Conservation (phyloP, 1,139 yeast species). For the Pichia sp. region DNA sequence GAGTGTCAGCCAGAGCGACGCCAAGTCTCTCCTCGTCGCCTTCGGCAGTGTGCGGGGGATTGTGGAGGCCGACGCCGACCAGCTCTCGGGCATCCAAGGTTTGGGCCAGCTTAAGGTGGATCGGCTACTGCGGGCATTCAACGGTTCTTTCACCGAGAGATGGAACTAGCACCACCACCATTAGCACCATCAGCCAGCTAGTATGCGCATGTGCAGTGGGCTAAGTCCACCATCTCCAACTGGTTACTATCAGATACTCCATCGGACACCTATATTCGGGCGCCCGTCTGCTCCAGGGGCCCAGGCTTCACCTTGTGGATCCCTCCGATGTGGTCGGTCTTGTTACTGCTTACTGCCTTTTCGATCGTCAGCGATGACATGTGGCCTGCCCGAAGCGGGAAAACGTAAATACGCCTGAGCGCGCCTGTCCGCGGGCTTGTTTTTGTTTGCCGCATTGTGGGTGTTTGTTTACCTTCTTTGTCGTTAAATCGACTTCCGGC, state of each 20-base stretch:
- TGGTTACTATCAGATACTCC: background rate
- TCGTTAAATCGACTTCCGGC: background rate
- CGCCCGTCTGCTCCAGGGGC: background rate
- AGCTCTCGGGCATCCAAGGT: slow-evolving; percentile 28
- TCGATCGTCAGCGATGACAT: too few species aligned
- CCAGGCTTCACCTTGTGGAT: too few species aligned
- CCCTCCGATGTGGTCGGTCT: too few species aligned
- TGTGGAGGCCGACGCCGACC: slow-evolving; percentile 25
- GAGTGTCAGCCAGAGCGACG: slow-evolving; percentile 52
- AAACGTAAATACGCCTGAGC: background rate
- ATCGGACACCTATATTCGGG: background rate
- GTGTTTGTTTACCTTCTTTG: background rate
- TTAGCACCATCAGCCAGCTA: background rate
- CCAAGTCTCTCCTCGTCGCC: slow-evolving; percentile 41
- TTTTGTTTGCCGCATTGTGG: background rate
- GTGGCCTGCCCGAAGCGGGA: background rate
- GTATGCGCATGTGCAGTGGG: background rate
- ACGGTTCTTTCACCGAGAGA: slow-evolving; percentile 14
- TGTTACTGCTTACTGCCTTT: too few species aligned
- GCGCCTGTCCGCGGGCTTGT: background rate
- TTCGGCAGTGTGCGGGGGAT: slow-evolving; percentile 44
- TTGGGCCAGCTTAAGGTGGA: slow-evolving; percentile 31
- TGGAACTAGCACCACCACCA: background rate
- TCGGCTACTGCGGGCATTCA: slow-evolving; percentile 18
- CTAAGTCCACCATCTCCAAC: background rate